Base-by-base conservation (phyloP, 2,329 filamentous ascomycete genomes). In the Chalara sp. region DNA sequence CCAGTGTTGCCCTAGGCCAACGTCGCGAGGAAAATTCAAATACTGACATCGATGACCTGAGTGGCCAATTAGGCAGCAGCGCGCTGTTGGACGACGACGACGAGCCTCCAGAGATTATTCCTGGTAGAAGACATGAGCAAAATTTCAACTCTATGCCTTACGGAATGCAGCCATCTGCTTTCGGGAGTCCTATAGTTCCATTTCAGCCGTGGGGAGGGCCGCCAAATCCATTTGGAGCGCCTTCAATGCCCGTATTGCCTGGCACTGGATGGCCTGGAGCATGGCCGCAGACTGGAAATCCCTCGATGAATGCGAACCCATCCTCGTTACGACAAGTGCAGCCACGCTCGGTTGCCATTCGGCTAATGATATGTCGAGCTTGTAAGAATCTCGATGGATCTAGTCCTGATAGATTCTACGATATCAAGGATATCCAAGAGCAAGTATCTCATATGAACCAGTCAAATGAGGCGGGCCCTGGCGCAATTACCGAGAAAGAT, bases 31-130 rank as follows among this genome's bases (percentile, higher is more conserved):
- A 70, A 41, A 64, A 56, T 44, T 62, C 67, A 1, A 74, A 76
- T 30, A 70, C 73, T 31, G 83, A 85, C 50, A 72, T 89, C 21
- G 89, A 92, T 50, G 81, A 88, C 46, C 71, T 87, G 49, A 86
- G 83, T 55, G 80, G 85, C 54, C 90, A 93, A 60, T 76, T 99
- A 30, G 93, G 93, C 10, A 97, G 92, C 68, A 91, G 89, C 61
- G 93, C 91, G 10, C 74, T 99, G 10, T 74, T 97, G 44, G 85
- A 85, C 54, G 90, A 95, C 63, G 83, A 67, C 61, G 88, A 74
- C 69, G 86, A 74, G 64, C 78, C 69, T 55, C 71, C 58, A 63
- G 67, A 52, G 53, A 54, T 52, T 63, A 70, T 50, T 59, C 57
- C 49, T 64, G 72, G 61, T 57, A 51, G 64, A 63, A 63, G 67